Conservation (phyloP, 176 grass and related monocot genomes). For the Triticum urartu region DNA sequence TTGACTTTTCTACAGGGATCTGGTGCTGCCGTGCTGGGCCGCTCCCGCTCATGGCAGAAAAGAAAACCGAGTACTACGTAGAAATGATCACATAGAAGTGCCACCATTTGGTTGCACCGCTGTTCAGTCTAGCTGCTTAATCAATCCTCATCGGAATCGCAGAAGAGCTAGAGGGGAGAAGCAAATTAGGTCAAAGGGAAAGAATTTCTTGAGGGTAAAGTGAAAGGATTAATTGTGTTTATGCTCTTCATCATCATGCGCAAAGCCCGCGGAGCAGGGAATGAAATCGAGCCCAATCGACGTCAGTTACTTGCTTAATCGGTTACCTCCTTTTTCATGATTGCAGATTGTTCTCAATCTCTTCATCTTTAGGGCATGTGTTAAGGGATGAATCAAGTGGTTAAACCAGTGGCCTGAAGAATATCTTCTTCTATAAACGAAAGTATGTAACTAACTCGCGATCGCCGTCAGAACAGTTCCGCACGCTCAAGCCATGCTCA, state of each 20-base stretch:
- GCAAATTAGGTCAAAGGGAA: neutral
- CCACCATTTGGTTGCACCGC: too few species aligned
- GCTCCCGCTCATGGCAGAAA: too few species aligned
- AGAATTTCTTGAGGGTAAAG: too few species aligned
- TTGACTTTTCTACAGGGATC: neutral
- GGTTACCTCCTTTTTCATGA: neutral
- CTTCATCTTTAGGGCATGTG: neutral
- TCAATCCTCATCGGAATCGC: neutral
- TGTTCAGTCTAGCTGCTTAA: neutral
- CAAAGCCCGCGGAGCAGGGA: neutral
- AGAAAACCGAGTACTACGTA: too few species aligned
- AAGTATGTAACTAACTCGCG: neutral
- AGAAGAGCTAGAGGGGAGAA: neutral
- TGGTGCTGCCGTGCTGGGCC: too few species aligned
- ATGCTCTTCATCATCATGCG: neutral
- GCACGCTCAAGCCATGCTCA: constrained; percentile 7
- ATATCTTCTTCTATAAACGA: neutral
- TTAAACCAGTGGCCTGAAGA: neutral
- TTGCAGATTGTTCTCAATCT: neutral
- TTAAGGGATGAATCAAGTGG: neutral
- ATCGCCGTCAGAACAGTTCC: neutral
- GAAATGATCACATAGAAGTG: neutral
- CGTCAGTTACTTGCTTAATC: neutral
- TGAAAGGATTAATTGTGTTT: neutral
- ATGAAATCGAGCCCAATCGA: neutral